phyloP scores from a whole-genome alignment of 2,329 filamentous ascomycete species.

The Fusarium succisae region DNA sequence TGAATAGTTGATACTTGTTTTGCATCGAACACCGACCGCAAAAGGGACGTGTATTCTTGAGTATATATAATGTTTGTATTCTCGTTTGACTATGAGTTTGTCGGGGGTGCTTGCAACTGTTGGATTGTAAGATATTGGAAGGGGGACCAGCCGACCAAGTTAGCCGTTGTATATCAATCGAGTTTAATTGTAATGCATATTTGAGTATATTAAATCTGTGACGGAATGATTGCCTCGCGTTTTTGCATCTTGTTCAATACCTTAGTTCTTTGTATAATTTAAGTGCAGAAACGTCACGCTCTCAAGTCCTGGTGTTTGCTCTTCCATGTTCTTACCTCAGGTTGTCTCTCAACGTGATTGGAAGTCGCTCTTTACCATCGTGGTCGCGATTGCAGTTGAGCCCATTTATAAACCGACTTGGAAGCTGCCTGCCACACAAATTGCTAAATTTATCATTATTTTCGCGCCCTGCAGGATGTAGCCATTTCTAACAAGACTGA shows the following conservation, averaged over 20 bases:
- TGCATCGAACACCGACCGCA: conserved; percentile 20
- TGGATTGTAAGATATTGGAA: conserved; percentile 18
- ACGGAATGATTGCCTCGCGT: background rate
- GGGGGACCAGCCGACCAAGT: background rate
- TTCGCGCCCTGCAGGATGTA: background rate
- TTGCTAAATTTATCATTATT: background rate
- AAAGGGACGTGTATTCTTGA: conserved; percentile 17
- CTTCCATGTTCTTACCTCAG: background rate
- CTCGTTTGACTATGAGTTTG: conserved; percentile 29
- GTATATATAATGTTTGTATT: conserved; percentile 45
- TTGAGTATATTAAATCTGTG: background rate
- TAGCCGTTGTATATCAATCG: conserved; percentile 15
- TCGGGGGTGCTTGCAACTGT: conserved; percentile 9
- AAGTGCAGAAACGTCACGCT: background rate
- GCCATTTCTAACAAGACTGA: background rate
- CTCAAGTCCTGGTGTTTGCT: background rate
- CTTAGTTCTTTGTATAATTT: background rate
- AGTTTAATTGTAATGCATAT: background rate
- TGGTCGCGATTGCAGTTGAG: conserved; percentile 1
- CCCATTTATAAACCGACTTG: background rate
- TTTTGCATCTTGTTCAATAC: background rate
- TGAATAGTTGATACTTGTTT: conserved; percentile 9
- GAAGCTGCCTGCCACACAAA: conserved; percentile 3
- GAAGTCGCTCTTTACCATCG: background rate
- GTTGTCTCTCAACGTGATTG: background rate